Base-by-base conservation (phyloP, 192 early-diverging fungal genomes). In the Coemansia sp. region DNA sequence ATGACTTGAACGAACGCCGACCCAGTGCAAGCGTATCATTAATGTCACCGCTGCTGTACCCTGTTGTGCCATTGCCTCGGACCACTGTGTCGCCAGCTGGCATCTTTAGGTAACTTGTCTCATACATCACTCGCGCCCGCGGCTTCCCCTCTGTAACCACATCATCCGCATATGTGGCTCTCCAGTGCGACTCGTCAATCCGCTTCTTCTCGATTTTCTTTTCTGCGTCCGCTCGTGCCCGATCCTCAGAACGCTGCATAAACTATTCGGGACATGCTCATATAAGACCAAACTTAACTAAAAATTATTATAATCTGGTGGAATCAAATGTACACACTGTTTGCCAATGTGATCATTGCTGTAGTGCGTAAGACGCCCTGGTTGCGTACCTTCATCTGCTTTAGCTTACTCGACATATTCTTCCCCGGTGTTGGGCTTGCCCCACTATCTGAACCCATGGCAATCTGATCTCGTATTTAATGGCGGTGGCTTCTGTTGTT, bases 111-210 rank as follows among this genome's bases (percentile, higher is more conserved):
- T 75, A 75, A 60, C 78, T 81, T 24, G 78, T 33, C 60, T 75
- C 78, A 51, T 81, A 81, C 17, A 72, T 57, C 6, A 81, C 73
- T 17, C 57, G 71, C 33, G 25, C 33, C 20, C 55, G 63, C 23
- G 65, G 53, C 30, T 33, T 42, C n/a, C 58, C 66, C 31, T 72
- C 46, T 5, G 73, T 51, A 17, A 81, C 39, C 10, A 72, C 73
- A 0, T 57, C 54, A 62, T 67, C 60, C 1, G 70, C 23, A 51
- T 81, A 81, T 9, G 54, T 67, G n/a, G 73, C 73, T 30, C 70
- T 50, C 78, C 78, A 81, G 62, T 81, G 78, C 57, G 78, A 81
- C 51, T 81, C 78, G 57, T 71, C 71, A 42, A 70, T 68, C 54
- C 68, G 54, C 30, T 61, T 66, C 46, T 58, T 63, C 56, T 75